phyloP scores from a whole-genome alignment of 73 alveolate species.

The Urostyla sp. region DNA sequence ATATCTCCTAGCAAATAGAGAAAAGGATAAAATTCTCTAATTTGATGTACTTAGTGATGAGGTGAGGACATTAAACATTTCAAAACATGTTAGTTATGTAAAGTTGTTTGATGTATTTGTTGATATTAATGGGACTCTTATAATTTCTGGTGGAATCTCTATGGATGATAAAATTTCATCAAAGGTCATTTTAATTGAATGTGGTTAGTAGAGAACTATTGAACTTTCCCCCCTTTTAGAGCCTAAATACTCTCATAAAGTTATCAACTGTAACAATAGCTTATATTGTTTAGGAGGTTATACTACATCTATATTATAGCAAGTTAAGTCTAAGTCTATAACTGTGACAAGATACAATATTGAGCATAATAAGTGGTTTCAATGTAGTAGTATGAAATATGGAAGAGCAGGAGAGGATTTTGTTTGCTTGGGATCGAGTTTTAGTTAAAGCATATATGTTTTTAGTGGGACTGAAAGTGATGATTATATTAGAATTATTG shows the following conservation, averaged over 20 bases:
- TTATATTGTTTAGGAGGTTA: conserved; percentile 26
- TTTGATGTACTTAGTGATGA: conserved; percentile 30
- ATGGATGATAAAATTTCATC: neutral
- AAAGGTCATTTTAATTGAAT: conserved; percentile 2
- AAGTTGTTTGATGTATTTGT: neutral
- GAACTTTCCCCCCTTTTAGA: conserved; percentile 26
- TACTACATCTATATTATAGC: neutral
- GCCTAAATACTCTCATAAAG: conserved; percentile 12
- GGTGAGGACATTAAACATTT: neutral
- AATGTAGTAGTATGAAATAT: conserved; percentile 21
- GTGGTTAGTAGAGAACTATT: neutral
- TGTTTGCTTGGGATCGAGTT: neutral
- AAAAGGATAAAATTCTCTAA: neutral
- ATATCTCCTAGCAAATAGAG: neutral
- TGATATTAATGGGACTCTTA: conserved; percentile 5
- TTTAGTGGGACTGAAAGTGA: conserved; percentile 40
- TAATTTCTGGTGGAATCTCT: conserved; percentile 22
- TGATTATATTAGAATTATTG: conserved; percentile 16
- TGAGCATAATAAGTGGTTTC: conserved; percentile 25
- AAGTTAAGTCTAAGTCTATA: conserved; percentile 6
- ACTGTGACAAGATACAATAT: conserved; percentile 13
- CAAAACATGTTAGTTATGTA: neutral
- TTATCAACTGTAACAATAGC: conserved; percentile 10
- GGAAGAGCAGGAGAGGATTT: conserved; percentile 29
- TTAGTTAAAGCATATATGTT: neutral